A percentile compares a stretch with the other conserved stretches of the same genome.
These are phyloP conservation scores for Fomitopsis palustris DNA, from an alignment of 1,284 basidiomycete species.

Conservation along the genomic window DNA sequence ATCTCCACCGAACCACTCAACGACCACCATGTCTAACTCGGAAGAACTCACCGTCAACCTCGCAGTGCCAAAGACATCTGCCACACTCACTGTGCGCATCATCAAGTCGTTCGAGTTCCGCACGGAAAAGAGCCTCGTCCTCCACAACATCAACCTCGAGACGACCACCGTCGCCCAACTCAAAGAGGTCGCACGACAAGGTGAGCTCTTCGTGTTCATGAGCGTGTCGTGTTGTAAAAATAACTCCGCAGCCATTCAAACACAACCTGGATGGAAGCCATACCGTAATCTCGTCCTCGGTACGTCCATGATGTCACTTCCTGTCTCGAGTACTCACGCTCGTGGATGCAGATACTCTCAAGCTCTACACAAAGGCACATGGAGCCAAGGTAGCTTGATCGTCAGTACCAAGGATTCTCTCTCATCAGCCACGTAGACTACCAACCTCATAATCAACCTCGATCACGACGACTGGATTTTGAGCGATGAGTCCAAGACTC, in stretches of 20 bases:
- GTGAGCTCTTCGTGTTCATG: slow-evolving; percentile 34
- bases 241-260: slow-evolving; percentile 55
- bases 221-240: background rate
- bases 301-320: slow-evolving; percentile 26
- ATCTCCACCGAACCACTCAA: background rate
- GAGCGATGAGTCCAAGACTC: slow-evolving; percentile 56
- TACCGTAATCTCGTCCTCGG: slow-evolving; percentile 74
- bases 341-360: slow-evolving; percentile 72
- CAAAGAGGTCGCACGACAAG: slow-evolving; percentile 66
- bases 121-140: slow-evolving; percentile 85
- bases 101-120: slow-evolving; percentile 96
- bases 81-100: slow-evolving; percentile 86
- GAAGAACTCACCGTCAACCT: slow-evolving; percentile 64
- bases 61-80: slow-evolving; percentile 63
- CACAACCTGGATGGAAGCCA: slow-evolving; percentile 80
- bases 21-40: slow-evolving; percentile 33
- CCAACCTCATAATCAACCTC: slow-evolving; percentile 93
- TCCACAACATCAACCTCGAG: slow-evolving; percentile 81
- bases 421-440: slow-evolving; percentile 55
- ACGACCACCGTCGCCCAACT: slow-evolving; percentile 73
- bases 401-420: background rate
- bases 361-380: slow-evolving; percentile 93
- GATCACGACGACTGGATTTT: slow-evolving; percentile 94
- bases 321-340: background rate
- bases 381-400: slow-evolving; percentile 72